A percentile compares a stretch with the other conserved stretches of the same genome.
phyloP scores from a whole-genome alignment of 768 basidiomycete genomes.

The Mycena rebaudengoi region DNA sequence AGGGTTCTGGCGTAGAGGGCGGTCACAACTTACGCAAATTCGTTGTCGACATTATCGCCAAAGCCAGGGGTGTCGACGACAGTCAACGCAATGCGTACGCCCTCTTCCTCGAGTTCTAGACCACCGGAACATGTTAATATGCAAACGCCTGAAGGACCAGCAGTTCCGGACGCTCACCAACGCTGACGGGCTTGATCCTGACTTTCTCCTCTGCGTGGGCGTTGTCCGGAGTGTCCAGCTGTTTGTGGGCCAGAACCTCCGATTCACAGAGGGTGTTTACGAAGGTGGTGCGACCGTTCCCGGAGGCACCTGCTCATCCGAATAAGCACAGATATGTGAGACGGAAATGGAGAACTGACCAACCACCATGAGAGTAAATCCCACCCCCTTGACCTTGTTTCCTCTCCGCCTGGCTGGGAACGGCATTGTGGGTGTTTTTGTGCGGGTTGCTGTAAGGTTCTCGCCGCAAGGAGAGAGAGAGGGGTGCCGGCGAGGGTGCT shows the following conservation, averaged over 20 bases:
- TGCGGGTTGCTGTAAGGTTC: conserved; percentile 9
- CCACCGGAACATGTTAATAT: not conserved
- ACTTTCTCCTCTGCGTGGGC: conserved; percentile 84
- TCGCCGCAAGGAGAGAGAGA: conserved; percentile 20
- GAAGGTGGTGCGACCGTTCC: conserved; percentile 89
- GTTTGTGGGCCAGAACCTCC: conserved; percentile 76
- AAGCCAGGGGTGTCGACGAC: conserved; percentile 95
- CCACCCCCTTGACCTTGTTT: conserved; percentile 90
- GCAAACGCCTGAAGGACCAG: not conserved
- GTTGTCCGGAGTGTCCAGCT: conserved; percentile 65
- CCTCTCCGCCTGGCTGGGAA: conserved; percentile 61
- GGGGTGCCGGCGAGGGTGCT: conserved; percentile 7
- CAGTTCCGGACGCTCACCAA: conserved; percentile 62
- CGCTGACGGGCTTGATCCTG: conserved; percentile 82
- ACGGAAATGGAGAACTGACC: conserved; percentile 58
- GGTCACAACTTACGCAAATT: conserved; percentile 69
- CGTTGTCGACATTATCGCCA: conserved; percentile 91
- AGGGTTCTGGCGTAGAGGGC: not conserved
- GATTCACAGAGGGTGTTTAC: conserved; percentile 92
- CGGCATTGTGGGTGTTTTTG: conserved; percentile 55
- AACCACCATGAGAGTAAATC: conserved; percentile 90
- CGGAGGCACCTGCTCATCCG: conserved; percentile 73
- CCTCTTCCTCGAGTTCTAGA: conserved; percentile 90
- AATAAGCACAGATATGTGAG: not conserved
- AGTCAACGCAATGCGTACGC: conserved; percentile 87